Evolutionary conservation across 306 rosid species (phyloP).

Genomic region (Luffa aegyptiaca): DNA sequence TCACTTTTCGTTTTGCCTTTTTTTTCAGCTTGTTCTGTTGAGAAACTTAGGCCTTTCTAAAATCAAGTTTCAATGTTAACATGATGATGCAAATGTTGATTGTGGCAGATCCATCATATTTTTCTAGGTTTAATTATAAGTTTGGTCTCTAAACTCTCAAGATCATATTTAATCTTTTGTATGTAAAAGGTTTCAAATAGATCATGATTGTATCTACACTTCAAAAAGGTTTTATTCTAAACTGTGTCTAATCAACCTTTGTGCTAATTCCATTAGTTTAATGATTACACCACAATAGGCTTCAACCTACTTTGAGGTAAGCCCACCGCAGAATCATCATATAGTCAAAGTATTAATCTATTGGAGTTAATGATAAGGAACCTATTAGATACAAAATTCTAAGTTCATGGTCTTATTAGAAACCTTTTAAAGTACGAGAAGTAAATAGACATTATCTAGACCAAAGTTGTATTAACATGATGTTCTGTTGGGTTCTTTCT

Average conservation of each 20-base stretch:
- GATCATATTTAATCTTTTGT: not conserved
- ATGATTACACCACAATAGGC: not conserved
- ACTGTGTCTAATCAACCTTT: not conserved
- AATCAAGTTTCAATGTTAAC: not conserved
- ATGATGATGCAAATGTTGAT: not conserved
- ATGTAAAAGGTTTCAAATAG: not conserved
- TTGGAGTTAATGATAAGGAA: not conserved
- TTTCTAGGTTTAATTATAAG: not conserved
- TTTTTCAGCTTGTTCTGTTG: not conserved
- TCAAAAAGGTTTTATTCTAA: too few relatives aligned
- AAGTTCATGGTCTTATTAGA: too few relatives aligned
- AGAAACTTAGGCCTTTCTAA: not conserved
- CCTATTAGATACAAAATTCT: too few relatives aligned
- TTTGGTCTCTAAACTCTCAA: too few relatives aligned
- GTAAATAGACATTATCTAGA: not conserved
- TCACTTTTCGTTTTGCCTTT: not conserved
- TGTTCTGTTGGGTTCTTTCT: not conserved
- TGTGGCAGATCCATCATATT: not conserved
- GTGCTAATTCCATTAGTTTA: too few relatives aligned
- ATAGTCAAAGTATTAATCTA: not conserved
- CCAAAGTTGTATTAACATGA: not conserved
- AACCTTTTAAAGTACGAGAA: not conserved
- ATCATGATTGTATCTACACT: not conserved
- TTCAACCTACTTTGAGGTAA: too few relatives aligned
- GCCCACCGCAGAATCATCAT: too few relatives aligned